A percentile compares a stretch with the other conserved stretches of the same genome.
These are phyloP conservation scores for Glonium stellatum DNA, from an alignment of 495 filamentous ascomycete genomes.

Conservation along the genomic window DNA sequence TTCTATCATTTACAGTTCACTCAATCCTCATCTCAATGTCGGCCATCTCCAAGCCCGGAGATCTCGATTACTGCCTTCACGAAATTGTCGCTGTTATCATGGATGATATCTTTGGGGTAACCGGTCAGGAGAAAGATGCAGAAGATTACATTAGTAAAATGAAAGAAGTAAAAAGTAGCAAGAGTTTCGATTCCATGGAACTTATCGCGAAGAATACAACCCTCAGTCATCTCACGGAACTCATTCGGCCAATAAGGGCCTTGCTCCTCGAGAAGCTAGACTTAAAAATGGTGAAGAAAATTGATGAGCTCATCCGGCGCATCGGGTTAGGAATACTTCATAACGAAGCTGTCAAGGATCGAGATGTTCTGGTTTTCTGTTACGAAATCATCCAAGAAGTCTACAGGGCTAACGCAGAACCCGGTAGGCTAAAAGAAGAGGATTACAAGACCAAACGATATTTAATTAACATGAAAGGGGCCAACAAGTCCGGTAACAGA, in stretches of 20 bases:
- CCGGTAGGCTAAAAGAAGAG: slow-evolving; percentile 33
- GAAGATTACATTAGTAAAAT: slow-evolving; percentile 91
- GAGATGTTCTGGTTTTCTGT: slow-evolving; percentile 81
- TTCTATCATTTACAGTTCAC: slow-evolving; percentile 91
- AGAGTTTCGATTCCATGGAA: slow-evolving; percentile 97
- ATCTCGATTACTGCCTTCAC: slow-evolving; percentile 78
- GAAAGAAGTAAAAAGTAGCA: slow-evolving; percentile 96
- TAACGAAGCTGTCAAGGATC: slow-evolving; percentile 66
- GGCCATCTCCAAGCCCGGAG: slow-evolving; percentile 69
- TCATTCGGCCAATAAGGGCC: slow-evolving; percentile 68
- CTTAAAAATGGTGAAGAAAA: slow-evolving; percentile 69
- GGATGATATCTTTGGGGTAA: slow-evolving; percentile 95
- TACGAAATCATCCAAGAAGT: slow-evolving; percentile 87
- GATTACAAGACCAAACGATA: slow-evolving; percentile 61
- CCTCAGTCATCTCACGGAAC: slow-evolving; percentile 60
- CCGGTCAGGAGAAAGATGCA: slow-evolving; percentile 95
- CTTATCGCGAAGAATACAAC: slow-evolving; percentile 75
- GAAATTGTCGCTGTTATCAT: slow-evolving; percentile 78
- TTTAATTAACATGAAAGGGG: slow-evolving; percentile 64
- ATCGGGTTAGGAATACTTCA: slow-evolving; percentile 74
- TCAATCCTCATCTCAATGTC: slow-evolving; percentile 68
- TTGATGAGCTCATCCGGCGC: slow-evolving; percentile 81
- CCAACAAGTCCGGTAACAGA: slow-evolving; percentile 59
- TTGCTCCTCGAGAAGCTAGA: slow-evolving; percentile 78
- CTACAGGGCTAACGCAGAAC: slow-evolving; percentile 50